phyloP scores from a whole-genome alignment of 208 protist species.

The Leishmania major region DNA sequence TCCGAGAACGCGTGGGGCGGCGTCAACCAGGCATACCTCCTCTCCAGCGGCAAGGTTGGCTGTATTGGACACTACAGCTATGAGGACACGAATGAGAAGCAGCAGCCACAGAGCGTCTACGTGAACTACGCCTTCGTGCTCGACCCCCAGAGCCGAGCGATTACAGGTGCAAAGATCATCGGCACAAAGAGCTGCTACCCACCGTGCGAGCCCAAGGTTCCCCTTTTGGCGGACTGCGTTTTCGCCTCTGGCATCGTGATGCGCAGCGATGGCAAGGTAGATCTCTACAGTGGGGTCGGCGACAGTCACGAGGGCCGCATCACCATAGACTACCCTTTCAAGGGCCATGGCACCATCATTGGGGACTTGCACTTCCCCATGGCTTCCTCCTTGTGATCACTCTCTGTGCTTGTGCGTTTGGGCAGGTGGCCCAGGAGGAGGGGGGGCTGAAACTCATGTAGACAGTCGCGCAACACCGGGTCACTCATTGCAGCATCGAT shows the following conservation, averaged over 20 bases:
- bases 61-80: constrained; percentile 53
- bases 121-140: constrained; percentile 50
- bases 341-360: constrained; percentile 33
- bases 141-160: constrained; percentile 32
- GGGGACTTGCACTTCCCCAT: constrained; percentile 12
- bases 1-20: constrained; percentile 40
- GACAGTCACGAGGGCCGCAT: constrained; percentile 43
- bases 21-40: constrained; percentile 55
- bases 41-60: constrained; percentile 46
- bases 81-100: constrained; percentile 13
- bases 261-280: constrained; percentile 52
- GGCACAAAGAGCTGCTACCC: constrained; percentile 46
- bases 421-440: neutral
- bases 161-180: constrained; percentile 38
- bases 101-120: constrained; percentile 36
- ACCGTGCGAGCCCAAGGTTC: constrained; percentile 32
- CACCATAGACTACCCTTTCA: constrained; percentile 54
- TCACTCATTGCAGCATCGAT: neutral
- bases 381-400: constrained; percentile 9
- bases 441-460: neutral
- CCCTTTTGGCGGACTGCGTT: constrained; percentile 38
- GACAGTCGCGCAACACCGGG: neutral
- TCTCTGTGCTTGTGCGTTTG: neutral
- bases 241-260: constrained; percentile 61
- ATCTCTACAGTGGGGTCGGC: constrained; percentile 55